Conservation (phyloP, 1,284 basidiomycete species). For the Tetrapyrgos nigripes region DNA sequence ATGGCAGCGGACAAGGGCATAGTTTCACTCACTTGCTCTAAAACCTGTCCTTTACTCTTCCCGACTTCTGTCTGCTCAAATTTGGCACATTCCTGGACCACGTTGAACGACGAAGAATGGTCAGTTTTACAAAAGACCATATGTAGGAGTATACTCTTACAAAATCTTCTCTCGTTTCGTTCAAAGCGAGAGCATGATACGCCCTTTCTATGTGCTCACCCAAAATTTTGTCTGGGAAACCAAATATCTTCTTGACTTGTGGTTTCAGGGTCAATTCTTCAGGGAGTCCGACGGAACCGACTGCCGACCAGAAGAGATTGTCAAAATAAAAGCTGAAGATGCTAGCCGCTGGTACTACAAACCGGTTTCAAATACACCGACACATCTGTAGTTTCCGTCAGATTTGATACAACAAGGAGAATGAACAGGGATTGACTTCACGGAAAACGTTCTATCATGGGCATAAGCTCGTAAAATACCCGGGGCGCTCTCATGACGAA, state of each 20-base stretch:
- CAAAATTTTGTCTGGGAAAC: constrained; percentile 63
- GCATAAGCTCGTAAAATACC: constrained; percentile 58
- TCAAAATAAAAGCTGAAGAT: not conserved
- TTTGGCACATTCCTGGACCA: constrained; percentile 68
- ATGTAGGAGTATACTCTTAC: constrained; percentile 42
- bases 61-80: constrained; percentile 65
- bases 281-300: constrained; percentile 71
- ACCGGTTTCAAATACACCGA: constrained; percentile 73
- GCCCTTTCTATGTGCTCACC: constrained; percentile 69
- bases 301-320: constrained; percentile 25
- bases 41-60: constrained; percentile 56
- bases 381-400: constrained; percentile 48
- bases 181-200: constrained; percentile 71
- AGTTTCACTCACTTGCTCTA: constrained; percentile 59
- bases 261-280: constrained; percentile 57
- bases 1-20: not conserved
- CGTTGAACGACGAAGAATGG: constrained; percentile 1
- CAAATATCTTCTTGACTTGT: constrained; percentile 58
- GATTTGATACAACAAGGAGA: not conserved
- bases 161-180: constrained; percentile 71
- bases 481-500: constrained; percentile 53
- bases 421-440: constrained; percentile 55
- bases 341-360: not conserved
- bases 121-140: not conserved
- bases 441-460: constrained; percentile 54